These are phyloP conservation scores for Nannizzia gypsea DNA, from an alignment of 2,329 filamentous ascomycete species.

Conservation along the genomic window DNA sequence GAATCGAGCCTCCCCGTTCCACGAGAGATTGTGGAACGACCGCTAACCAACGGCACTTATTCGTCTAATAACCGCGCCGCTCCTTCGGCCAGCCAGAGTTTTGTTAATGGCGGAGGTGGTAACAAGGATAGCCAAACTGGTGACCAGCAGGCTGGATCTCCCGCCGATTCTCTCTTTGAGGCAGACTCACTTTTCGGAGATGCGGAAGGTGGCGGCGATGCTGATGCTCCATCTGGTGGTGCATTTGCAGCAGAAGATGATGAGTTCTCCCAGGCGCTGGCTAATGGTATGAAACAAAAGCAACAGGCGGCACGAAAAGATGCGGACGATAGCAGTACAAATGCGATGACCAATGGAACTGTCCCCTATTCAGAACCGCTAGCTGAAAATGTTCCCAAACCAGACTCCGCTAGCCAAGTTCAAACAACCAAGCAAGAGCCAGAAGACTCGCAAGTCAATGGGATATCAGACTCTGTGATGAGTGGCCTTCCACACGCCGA, in stretches of 20 bases:
- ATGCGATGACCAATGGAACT: constrained; percentile 3
- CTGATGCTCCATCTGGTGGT: constrained; percentile 42
- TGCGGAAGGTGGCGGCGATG: constrained; percentile 45
- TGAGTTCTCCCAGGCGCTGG: constrained; percentile 66
- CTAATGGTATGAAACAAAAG: constrained; percentile 43
- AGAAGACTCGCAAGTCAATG: constrained; percentile 15
- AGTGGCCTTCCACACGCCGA: constrained; percentile 36
- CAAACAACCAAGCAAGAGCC: neutral
- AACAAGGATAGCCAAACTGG: constrained; percentile 31
- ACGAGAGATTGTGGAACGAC: constrained; percentile 49
- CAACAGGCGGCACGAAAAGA: neutral
- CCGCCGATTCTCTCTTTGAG: constrained; percentile 70
- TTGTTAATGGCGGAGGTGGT: constrained; percentile 29
- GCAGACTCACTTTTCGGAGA: constrained; percentile 87
- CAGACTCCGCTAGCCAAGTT: neutral
- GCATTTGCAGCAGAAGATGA: constrained; percentile 72
- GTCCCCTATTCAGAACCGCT: constrained; percentile 15
- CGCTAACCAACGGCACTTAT: constrained; percentile 53
- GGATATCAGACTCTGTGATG: constrained; percentile 20
- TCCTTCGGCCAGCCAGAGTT: constrained; percentile 43
- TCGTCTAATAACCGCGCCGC: constrained; percentile 61
- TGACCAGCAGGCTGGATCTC: constrained; percentile 51
- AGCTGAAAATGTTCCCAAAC: neutral
- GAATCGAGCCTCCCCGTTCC: constrained; percentile 64
- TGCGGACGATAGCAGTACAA: neutral